A percentile compares a stretch with the other conserved stretches of the same genome.
These are phyloP conservation scores for Oenanthe sinensis DNA, from an alignment of 129 eudicot species.

Conservation along the genomic window DNA sequence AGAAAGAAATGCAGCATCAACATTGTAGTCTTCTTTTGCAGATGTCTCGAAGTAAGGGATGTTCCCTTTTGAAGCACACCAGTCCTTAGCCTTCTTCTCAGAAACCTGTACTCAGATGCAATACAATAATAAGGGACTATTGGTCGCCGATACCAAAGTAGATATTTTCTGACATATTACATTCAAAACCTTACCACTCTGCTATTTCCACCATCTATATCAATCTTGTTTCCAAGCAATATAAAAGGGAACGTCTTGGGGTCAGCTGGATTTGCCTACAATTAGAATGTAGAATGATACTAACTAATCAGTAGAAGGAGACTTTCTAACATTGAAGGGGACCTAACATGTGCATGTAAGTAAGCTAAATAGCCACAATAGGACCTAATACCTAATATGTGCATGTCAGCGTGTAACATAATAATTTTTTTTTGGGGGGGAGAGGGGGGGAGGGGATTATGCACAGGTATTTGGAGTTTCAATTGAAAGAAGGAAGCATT, in stretches of 20 bases:
- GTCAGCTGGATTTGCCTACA: conserved; percentile 92
- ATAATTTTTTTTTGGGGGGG: neutral
- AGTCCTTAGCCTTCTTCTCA: conserved; percentile 81
- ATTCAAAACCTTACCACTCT: conserved; percentile 62
- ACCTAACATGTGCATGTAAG: neutral
- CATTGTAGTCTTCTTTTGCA: conserved; percentile 89
- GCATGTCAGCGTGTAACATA: neutral
- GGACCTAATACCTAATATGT: neutral
- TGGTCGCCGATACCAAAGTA: neutral
- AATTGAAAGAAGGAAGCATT: neutral
- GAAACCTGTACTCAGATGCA: conserved; percentile 53
- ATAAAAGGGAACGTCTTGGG: conserved; percentile 80
- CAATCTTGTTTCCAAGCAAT: conserved; percentile 89
- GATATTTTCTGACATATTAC: neutral
- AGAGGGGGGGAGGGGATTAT: neutral
- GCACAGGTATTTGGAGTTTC: neutral
- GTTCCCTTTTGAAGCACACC: conserved; percentile 97
- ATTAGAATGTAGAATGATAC: conserved; percentile 1
- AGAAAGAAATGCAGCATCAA: conserved; percentile 69
- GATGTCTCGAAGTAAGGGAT: conserved; percentile 96
- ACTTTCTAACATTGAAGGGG: neutral
- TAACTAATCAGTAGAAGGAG: neutral
- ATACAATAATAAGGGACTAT: conserved; percentile 5
- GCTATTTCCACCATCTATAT: conserved; percentile 98
- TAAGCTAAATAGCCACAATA: neutral